These are phyloP conservation scores for Francoa sonchifolia DNA, from an alignment of 441 rosid species.

Conservation along the genomic window DNA sequence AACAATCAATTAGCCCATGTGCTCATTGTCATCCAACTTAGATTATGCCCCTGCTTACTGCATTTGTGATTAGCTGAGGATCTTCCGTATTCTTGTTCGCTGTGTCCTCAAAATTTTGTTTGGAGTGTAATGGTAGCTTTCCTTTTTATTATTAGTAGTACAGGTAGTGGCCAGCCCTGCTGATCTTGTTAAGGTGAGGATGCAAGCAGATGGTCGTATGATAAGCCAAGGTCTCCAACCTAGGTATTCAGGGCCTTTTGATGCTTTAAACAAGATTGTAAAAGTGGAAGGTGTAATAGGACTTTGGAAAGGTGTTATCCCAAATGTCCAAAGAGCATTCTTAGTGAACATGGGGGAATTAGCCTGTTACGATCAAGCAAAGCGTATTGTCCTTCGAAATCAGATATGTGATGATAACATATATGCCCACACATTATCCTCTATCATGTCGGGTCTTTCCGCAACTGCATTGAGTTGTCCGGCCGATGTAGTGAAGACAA, in stretches of 20 bases:
- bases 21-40: too few species aligned
- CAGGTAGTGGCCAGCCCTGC: constrained; percentile 87
- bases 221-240: constrained; percentile 49
- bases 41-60: too few species aligned
- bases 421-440: constrained; percentile 70
- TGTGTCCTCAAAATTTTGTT: background rate
- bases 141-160: constrained; percentile 27
- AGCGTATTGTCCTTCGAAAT: constrained; percentile 40
- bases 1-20: background rate
- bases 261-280: constrained; percentile 48
- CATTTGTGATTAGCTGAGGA: too few species aligned
- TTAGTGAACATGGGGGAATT: constrained; percentile 85
- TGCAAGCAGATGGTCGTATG: constrained; percentile 70
- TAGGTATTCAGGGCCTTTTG: constrained; percentile 48
- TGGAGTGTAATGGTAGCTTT: constrained; percentile 3
- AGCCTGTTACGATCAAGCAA: constrained; percentile 85
- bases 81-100: too few species aligned
- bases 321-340: constrained; percentile 77
- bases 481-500: constrained; percentile 81
- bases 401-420: constrained; percentile 46
- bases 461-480: constrained; percentile 80
- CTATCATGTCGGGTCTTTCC: constrained; percentile 64
- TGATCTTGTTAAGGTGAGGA: constrained; percentile 81
- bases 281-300: constrained; percentile 50
- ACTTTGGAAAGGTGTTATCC: constrained; percentile 80